phyloP scores from a whole-genome alignment of 2,329 filamentous ascomycete genomes.

The Penicillium sp. region DNA sequence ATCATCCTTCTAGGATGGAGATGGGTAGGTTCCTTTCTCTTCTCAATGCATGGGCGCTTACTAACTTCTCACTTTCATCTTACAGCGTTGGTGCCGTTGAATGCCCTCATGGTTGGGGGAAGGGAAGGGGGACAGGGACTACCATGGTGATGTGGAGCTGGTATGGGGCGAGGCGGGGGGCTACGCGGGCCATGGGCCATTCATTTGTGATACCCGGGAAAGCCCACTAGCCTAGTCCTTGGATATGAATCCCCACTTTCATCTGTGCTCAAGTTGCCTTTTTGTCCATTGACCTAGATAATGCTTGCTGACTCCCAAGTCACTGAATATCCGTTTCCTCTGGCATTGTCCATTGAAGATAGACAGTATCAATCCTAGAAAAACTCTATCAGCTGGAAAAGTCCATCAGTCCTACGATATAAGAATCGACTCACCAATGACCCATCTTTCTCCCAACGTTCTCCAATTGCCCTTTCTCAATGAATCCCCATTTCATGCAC shows the following conservation, averaged over 20 bases:
- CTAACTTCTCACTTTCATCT: too few relatives aligned
- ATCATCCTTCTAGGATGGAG: too few relatives aligned
- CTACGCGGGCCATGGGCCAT: neutral
- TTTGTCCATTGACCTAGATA: neutral
- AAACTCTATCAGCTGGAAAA: neutral
- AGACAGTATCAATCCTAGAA: slow-evolving; percentile 20
- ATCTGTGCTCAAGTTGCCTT: neutral
- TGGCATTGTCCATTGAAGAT: slow-evolving; percentile 14
- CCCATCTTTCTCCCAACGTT: slow-evolving; percentile 42
- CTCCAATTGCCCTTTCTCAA: slow-evolving; percentile 40
- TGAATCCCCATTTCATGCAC: slow-evolving; percentile 43
- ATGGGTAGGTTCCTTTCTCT: too few relatives aligned
- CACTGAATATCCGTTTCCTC: neutral
- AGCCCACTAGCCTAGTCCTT: neutral
- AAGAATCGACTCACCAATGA: slow-evolving; percentile 28
- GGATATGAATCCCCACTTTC: neutral
- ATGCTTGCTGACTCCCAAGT: neutral
- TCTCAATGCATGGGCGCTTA: too few relatives aligned
- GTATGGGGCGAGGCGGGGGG: neutral
- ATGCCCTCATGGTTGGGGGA: too few relatives aligned
- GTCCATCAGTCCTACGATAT: neutral
- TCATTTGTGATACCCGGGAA: neutral
- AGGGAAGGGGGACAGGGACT: too few relatives aligned
- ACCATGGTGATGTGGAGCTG: too few relatives aligned
- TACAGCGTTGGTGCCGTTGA: too few relatives aligned